phyloP scores from a whole-genome alignment of 179 eudicot genomes.

The Heliamphora pulchella region DNA sequence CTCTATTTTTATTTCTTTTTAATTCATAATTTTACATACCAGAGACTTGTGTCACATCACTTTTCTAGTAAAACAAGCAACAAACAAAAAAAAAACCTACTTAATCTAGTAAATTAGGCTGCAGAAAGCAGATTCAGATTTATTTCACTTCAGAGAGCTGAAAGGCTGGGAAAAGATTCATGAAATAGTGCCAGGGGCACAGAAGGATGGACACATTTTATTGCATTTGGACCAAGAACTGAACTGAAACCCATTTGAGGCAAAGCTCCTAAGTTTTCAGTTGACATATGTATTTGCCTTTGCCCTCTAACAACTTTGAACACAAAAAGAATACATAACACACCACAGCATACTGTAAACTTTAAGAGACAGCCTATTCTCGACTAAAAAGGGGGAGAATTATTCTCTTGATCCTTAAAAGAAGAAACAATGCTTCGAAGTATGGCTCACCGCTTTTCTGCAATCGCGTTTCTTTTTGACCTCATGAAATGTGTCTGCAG shows the following conservation, averaged over 20 bases:
- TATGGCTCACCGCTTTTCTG: conserved; percentile 8
- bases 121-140: background rate
- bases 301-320: background rate
- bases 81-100: background rate
- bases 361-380: background rate
- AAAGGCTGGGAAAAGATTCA: background rate
- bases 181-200: background rate
- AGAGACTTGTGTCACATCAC: too few relatives aligned
- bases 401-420: background rate
- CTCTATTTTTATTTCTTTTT: too few relatives aligned
- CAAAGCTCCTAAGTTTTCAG: background rate
- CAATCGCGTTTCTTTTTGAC: conserved; percentile 12
- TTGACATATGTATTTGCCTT: background rate
- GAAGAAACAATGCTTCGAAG: conserved; percentile 1
- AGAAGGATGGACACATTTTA: background rate
- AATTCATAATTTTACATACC: too few relatives aligned
- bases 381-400: background rate
- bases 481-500: conserved; percentile 19
- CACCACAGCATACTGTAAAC: background rate
- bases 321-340: background rate
- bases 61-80: background rate
- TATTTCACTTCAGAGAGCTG: background rate
- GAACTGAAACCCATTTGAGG: background rate
- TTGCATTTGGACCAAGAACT: background rate
- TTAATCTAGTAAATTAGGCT: background rate